Base-by-base conservation (phyloP, 2,329 filamentous ascomycete genomes). In the Aspergillus cejpii region DNA sequence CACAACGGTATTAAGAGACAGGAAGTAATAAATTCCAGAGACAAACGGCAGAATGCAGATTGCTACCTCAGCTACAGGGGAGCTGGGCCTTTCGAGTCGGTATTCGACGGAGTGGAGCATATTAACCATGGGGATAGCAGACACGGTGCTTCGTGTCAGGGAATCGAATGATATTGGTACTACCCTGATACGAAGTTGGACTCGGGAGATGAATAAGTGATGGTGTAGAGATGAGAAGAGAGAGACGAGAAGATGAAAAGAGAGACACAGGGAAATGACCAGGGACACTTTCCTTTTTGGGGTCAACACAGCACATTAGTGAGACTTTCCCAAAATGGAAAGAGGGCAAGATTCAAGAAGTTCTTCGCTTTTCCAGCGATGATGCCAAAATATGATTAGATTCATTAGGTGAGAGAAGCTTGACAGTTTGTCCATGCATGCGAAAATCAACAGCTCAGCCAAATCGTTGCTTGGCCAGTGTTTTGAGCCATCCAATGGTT, bases 401-500 rank as follows among this genome's bases (percentile, higher is more conserved):
- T n/a, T n/a, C n/a, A n/a, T n/a, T 8, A 24, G 23, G 23, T 5
- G 8, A 8, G 5, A 24, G 23, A 24, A 24, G 23, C 23, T 24
- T 24, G 23, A 24, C n/a, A n/a, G n/a, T n/a, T 31, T 15, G 17
- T 15, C 6, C 7, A 29, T 8, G 7, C n/a, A 28, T 29, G 2
- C 17, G n/a, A 23, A n/a, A 26, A 21, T 21, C 2, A 41, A 2
- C 10, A 29, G 10, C 6, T 53, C 52, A 80, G 20, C 87, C 87
- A 74, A 87, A 95, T 51, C 86, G 77, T 69, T 87, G 79, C 68
- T 77, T 84, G 12, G 89, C 91, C 68, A 97, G 68, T 57, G 82
- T 80, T 67, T 77, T 84, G 59, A 97, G 60, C 76, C 87, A 89
- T 39, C 80, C 80, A 74, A 96, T 87, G 1, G 88, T 94, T 60